These are phyloP conservation scores for Rubus idaeus DNA, from an alignment of 306 rosid species.

Conservation along the genomic window DNA sequence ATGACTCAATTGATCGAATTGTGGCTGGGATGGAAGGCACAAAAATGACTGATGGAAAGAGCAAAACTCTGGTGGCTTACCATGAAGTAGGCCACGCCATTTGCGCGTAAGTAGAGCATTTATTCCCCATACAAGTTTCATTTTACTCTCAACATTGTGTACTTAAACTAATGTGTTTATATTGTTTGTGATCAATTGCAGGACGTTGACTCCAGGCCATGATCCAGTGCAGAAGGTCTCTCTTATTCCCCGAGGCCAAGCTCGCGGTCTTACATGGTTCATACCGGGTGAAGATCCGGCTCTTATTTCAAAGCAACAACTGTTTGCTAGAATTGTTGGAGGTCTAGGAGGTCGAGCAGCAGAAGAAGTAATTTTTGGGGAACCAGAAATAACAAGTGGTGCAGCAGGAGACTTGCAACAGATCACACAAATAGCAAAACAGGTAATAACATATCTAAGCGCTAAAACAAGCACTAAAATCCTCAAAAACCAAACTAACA, in stretches of 20 bases:
- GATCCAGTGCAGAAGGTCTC: constrained; percentile 78
- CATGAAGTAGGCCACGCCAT: constrained; percentile 86
- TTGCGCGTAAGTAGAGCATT: constrained; percentile 65
- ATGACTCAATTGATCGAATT: constrained; percentile 70
- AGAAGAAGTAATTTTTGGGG: constrained; percentile 74
- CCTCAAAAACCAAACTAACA: not conserved
- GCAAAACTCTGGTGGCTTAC: constrained; percentile 68
- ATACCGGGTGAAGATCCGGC: constrained; percentile 64
- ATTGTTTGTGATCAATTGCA: constrained; percentile 16
- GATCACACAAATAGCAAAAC: constrained; percentile 64
- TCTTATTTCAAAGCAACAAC: constrained; percentile 61
- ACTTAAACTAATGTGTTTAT: constrained; percentile 6
- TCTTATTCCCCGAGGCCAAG: constrained; percentile 72
- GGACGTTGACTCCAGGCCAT: constrained; percentile 68
- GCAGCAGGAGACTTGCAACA: constrained; percentile 82
- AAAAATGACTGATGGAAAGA: constrained; percentile 77
- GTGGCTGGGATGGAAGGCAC: constrained; percentile 90
- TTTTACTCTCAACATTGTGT: not conserved
- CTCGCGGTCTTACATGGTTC: constrained; percentile 74
- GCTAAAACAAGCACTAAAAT: not conserved
- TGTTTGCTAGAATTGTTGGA: constrained; percentile 74
- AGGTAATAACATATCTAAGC: constrained; percentile 24
- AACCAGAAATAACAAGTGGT: constrained; percentile 73
- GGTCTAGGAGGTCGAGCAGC: constrained; percentile 80
- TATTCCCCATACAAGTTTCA: not conserved